Base-by-base conservation (phyloP, 2,329 filamentous ascomycete genomes). In the Penicillium crustosum region DNA sequence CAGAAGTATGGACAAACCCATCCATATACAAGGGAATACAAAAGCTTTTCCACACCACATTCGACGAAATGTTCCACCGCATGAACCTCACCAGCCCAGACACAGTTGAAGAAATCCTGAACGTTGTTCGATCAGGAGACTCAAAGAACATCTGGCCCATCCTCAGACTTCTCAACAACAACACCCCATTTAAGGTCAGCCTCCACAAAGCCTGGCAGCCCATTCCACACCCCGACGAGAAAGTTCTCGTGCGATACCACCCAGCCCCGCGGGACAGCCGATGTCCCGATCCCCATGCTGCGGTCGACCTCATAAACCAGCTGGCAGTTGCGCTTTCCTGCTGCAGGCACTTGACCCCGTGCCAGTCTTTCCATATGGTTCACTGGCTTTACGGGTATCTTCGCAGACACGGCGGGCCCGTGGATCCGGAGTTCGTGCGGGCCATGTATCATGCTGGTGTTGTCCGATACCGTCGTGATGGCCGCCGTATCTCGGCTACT, bases 361-460 rank as follows among this genome's bases (percentile, higher is more conserved):
- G 75, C n/a, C 68, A 71, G 12, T 74, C 81, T 0, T 81, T 78
- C 57, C 70, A 75, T n/a, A 64, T 78, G 29, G 76, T 83, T 8
- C 74, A 77, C 62, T 77, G 77, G 68, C 76, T 79, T 53, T 83
- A 81, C 62, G 64, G 68, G 7, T 80, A 77, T 61, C 72, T 84
- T 4, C 66, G 70, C 23, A 69, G 70, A 25, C 73, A 79, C 44
- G 62, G 73, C 48, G 79, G 76, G 9, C 77, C 77, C 2, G 66
- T 83, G 17, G 68, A 71, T 19, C 73, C 77, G 1, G 61, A 73
- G 3, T 69, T 85, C 57, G 76, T 75, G 7, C 76, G 79, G 33
- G 80, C 82, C 0, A 63, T 85, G 65, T 81, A 82, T 56, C 74
- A 78, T 62, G 78, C 79, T 23, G 82, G 79, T 17, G 70, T 84